Base-by-base conservation (phyloP, 2,329 filamentous ascomycete species). In the Aspergillus oerlinghausenensis region DNA sequence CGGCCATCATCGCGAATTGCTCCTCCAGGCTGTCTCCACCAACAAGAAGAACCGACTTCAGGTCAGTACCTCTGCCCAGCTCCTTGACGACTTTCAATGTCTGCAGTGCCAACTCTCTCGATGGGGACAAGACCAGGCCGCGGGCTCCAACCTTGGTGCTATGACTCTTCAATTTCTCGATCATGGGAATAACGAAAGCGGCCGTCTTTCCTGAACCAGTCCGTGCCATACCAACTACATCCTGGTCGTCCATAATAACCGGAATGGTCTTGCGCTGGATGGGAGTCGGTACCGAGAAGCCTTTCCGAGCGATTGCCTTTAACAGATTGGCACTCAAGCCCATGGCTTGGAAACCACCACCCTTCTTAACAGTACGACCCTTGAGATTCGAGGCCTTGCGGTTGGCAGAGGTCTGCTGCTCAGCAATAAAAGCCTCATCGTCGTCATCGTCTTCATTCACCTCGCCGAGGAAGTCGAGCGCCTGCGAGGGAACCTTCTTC, bases 201-300 rank as follows among this genome's bases (percentile, higher is more conserved):
- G 92, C 94, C 1, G 95, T 99, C 80, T 99, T 99, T 78, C 94
- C 94, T 21, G 92, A 97, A 71, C 94, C 94, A n/a, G 95, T 99
- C 63, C 95, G 84, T 7, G 94, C 94, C 94, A 99, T 99, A 63
- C 92, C 95, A 25, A 99, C 93, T n/a, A 97, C 90, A 81, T 99
- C 94, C 75, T 92, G 90, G 54, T 88, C 85, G 60, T 95, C 89
- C 65, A 97, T 80, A 55, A 99, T 86, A 55, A 97, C 80, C 3
- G 94, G 95, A 50, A 99, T 96, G 1, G 94, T 90, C 76, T 97
- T 97, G 65, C 94, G 86, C 78, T 99, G 94, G 74, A 99, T 99
- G 0, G 94, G 94, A 0, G 94, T 99, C 3, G 95, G 95, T 2
- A 97, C 90, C 0, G 89, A 91, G 75, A 97, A 99, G 17, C 94